These are phyloP conservation scores for Coemansia sp. DNA, from an alignment of 192 early-diverging fungal species.

Conservation along the genomic window DNA sequence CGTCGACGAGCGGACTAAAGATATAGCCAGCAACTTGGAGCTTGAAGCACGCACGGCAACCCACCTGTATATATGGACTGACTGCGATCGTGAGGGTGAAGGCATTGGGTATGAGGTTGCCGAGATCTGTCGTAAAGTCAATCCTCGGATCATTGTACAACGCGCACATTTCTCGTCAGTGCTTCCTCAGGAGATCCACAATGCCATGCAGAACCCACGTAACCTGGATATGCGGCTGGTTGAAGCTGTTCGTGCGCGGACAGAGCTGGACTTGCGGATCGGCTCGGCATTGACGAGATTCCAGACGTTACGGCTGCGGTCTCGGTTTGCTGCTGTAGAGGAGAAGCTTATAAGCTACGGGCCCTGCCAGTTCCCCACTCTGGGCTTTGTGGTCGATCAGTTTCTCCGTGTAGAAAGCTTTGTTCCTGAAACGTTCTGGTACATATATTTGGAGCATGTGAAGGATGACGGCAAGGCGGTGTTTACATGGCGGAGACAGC, in stretches of 20 bases:
- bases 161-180: slow-evolving; percentile 91
- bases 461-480: slow-evolving; percentile 53
- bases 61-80: slow-evolving; percentile 94
- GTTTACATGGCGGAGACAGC: slow-evolving; percentile 75
- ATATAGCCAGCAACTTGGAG: slow-evolving; percentile 64
- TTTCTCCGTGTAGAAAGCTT: slow-evolving; percentile 74
- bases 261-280: slow-evolving; percentile 87
- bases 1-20: slow-evolving; percentile 42
- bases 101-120: slow-evolving; percentile 85
- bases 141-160: slow-evolving; percentile 66
- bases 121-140: slow-evolving; percentile 60
- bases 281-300: slow-evolving; percentile 93
- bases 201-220: slow-evolving; percentile 70
- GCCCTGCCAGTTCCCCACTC: slow-evolving; percentile 93
- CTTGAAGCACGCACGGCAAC: slow-evolving; percentile 60
- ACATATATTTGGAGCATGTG: slow-evolving; percentile 62
- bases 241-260: slow-evolving; percentile 77
- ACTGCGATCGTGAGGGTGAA: slow-evolving; percentile 97
- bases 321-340: slow-evolving; percentile 55
- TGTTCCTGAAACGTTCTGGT: slow-evolving; percentile 90
- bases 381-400: slow-evolving; percentile 93
- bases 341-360: slow-evolving; percentile 82
- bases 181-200: slow-evolving; percentile 70
- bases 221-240: slow-evolving; percentile 73
- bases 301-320: slow-evolving; percentile 70